These are phyloP conservation scores for Thecaphora thlaspeos DNA, from an alignment of 1,284 basidiomycete genomes.

Conservation along the genomic window DNA sequence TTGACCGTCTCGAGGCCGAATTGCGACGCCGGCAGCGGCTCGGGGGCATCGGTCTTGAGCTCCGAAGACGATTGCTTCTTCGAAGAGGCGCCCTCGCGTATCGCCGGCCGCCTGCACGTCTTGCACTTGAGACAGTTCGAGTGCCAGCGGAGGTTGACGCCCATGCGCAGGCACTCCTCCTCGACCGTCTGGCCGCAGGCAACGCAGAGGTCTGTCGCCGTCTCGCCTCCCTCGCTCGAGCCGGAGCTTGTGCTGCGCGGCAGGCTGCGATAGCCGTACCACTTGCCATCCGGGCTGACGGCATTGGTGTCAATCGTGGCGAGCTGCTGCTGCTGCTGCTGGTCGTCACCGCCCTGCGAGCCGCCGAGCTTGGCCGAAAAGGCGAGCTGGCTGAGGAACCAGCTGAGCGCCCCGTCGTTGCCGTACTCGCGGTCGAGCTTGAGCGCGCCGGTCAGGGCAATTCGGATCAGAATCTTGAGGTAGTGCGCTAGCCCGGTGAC, in stretches of 20 bases:
- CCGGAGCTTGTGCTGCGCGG: constrained; percentile 44
- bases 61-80: constrained; percentile 26
- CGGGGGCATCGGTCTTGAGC: constrained; percentile 18
- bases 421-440: constrained; percentile 88
- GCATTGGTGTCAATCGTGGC: constrained; percentile 34
- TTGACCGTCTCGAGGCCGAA: constrained; percentile 46
- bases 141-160: constrained; percentile 95
- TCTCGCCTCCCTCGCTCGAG: constrained; percentile 48
- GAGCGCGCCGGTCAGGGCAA: constrained; percentile 91
- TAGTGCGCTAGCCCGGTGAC: constrained; percentile 98
- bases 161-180: constrained; percentile 90
- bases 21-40: constrained; percentile 32
- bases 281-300: constrained; percentile 31
- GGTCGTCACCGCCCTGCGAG: constrained; percentile 34
- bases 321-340: constrained; percentile 38
- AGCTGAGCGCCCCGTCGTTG: constrained; percentile 77
- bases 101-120: constrained; percentile 64
- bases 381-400: constrained; percentile 88
- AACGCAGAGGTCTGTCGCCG: constrained; percentile 77
- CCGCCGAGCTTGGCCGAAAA: constrained; percentile 66
- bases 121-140: constrained; percentile 82
- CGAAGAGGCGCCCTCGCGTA: constrained; percentile 22
- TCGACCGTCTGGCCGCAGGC: constrained; percentile 87
- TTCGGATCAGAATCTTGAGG: constrained; percentile 97
- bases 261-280: constrained; percentile 51